Base-by-base conservation (phyloP, 2,329 filamentous ascomycete species). In the Davidsoniella virescens region DNA sequence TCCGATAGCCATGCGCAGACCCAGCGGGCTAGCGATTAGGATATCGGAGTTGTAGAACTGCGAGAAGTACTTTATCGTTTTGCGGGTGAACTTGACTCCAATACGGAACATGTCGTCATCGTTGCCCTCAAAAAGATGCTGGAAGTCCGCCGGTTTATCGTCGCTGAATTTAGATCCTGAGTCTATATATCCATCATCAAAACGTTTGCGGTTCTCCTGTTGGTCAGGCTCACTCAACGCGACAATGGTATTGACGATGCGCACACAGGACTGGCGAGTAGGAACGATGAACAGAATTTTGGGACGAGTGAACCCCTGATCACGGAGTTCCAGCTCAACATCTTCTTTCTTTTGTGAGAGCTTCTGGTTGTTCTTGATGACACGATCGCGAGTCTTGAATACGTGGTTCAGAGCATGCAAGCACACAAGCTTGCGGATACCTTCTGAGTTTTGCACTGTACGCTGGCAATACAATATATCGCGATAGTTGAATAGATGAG, bases 1-100 rank as follows among this genome's bases (percentile, higher is more conserved):
- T 41, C 90, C 87, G 58, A 98, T 88, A 40, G 87, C 86, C 67
- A 92, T 87, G 49, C 87, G 83, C 14, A 98, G 71, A 9, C 92
- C 92, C 2, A 98, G 71, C 0, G 92, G 87, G 57, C 87, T 94
- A 18, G 87, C 87, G 49, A 98, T 72, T 50, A 98, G 86, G 56
- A 98, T 87, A 62, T 98, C 92, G 8, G 88, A 94, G 62, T 83
- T 90, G 70, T 96, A 96, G 63, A 98, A 98, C 55, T 87, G 84
- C 0, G 90, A 76, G 67, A 94, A 98, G 62, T 84, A 92, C 63
- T 95, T 96, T 61, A 96, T 72, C 0, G 87, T 94, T 66, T 95
- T 96, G 54, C 92, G 78, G 0, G 92, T 96, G 63, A 98, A 93
- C 65, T 96, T 98, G 61, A 98, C 66, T n/a, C 90, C 92, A 2